phyloP scores from a whole-genome alignment of 2,329 filamentous ascomycete species.

The Colletotrichum simmondsii region DNA sequence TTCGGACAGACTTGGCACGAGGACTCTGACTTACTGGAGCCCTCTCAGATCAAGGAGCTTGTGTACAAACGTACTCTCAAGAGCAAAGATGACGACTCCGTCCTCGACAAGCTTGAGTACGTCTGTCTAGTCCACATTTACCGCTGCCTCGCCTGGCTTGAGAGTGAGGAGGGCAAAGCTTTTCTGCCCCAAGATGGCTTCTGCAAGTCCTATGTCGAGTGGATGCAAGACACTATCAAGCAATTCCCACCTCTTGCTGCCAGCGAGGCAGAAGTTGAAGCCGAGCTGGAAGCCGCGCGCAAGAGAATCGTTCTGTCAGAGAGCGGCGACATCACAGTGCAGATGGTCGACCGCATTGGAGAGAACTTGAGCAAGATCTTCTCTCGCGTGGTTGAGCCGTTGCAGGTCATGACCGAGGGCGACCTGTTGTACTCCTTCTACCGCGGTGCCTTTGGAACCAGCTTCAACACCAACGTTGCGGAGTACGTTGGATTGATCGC shows the following conservation, averaged over 20 bases:
- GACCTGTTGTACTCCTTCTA: conserved; percentile 49
- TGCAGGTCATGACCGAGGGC: conserved; percentile 49
- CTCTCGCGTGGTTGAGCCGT: conserved; percentile 44
- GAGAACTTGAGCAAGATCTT: conserved; percentile 44
- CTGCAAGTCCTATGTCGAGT: conserved; percentile 25
- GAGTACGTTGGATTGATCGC: conserved; percentile 34
- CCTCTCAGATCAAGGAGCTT: conserved; percentile 22
- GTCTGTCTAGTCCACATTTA: conserved; percentile 27
- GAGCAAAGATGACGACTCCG: conserved; percentile 29
- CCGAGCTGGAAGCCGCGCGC: conserved; percentile 11
- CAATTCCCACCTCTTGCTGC: conserved; percentile 9
- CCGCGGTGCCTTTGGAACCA: conserved; percentile 25
- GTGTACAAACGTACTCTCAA: conserved; percentile 28
- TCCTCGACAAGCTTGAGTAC: conserved; percentile 29
- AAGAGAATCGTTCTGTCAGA: conserved; percentile 24
- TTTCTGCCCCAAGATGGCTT: conserved; percentile 20
- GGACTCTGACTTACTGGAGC: conserved; percentile 24
- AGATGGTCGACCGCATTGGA: conserved; percentile 28
- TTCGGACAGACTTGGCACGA: conserved; percentile 25
- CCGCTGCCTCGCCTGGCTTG: conserved; percentile 25
- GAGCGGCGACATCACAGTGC: conserved; percentile 25
- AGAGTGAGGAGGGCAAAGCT: conserved; percentile 11
- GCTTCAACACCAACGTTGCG: conserved; percentile 27
- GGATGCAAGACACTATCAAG: conserved; percentile 27
- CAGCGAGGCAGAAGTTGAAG: conserved; percentile 14